Evolutionary conservation across 371 early-diverging fungal species (phyloP).

Genomic region (Dinochytrium kinnereticum): DNA sequence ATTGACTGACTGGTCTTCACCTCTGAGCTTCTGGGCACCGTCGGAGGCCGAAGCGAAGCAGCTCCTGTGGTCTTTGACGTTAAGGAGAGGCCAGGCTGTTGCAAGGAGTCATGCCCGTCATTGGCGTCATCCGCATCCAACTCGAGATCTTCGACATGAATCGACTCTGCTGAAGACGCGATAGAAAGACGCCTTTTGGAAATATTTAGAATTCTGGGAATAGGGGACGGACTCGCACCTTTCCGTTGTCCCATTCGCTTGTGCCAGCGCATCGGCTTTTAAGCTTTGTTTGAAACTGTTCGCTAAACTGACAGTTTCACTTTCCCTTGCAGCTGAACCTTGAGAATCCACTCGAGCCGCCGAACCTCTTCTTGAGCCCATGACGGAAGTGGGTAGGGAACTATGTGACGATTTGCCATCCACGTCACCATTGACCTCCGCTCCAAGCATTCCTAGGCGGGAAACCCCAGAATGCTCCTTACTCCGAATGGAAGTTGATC

Average conservation of each 20-base stretch:
- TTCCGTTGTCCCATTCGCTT: neutral
- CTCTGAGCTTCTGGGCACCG: neutral
- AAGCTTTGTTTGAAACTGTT: constrained; percentile 24
- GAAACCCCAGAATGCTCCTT: neutral
- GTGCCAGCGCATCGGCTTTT: neutral
- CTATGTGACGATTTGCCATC: neutral
- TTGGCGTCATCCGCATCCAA: neutral
- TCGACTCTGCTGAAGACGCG: constrained; percentile 14
- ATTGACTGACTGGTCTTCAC: neutral
- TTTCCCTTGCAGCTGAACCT: neutral
- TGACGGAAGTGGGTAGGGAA: neutral
- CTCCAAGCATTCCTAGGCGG: neutral
- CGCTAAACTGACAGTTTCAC: constrained; percentile 12
- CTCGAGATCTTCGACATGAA: constrained; percentile 9
- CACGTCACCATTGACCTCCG: neutral
- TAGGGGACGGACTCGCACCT: neutral
- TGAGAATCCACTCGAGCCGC: neutral
- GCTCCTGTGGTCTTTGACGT: neutral
- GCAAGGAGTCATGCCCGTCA: neutral
- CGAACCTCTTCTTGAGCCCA: constrained; percentile 9
- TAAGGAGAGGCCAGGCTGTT: neutral
- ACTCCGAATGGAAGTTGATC: neutral
- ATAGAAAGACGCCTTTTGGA: neutral
- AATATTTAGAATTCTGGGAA: neutral
- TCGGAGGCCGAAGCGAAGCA: neutral